These are phyloP conservation scores for Leersia perrieri DNA, from an alignment of 176 grass and related monocot species.

Conservation along the genomic window DNA sequence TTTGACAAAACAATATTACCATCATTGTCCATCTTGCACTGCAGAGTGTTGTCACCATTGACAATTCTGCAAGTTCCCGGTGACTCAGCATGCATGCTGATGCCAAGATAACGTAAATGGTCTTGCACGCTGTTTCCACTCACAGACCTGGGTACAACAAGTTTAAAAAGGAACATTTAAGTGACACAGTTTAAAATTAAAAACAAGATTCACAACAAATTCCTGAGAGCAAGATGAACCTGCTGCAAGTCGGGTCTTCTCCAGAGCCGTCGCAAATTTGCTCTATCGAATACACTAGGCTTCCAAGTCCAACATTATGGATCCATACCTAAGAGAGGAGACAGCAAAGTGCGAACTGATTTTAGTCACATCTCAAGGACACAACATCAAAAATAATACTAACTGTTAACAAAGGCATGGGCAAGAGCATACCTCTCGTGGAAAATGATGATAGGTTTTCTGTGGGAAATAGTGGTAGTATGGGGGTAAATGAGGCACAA, in stretches of 20 bases:
- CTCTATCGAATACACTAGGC: slow-evolving; percentile 47
- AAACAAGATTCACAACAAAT: neutral
- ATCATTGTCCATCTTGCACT: slow-evolving; percentile 32
- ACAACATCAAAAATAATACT: slow-evolving; percentile 1
- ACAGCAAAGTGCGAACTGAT: neutral
- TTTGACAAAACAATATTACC: slow-evolving; percentile 56
- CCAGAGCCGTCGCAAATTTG: slow-evolving; percentile 79
- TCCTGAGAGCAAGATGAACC: slow-evolving; percentile 35
- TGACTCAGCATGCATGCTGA: slow-evolving; percentile 61
- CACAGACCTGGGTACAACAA: slow-evolving; percentile 53
- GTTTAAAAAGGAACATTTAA: neutral
- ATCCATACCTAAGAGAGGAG: slow-evolving; percentile 69
- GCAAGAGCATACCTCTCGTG: slow-evolving; percentile 48
- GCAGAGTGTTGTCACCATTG: slow-evolving; percentile 31
- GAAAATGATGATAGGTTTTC: slow-evolving; percentile 77
- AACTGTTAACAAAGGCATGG: neutral
- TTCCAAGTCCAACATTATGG: slow-evolving; percentile 55
- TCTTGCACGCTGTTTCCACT: slow-evolving; percentile 70
- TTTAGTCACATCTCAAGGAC: neutral
- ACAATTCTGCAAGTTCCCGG: slow-evolving; percentile 64
- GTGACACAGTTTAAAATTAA: neutral
- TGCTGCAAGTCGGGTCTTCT: slow-evolving; percentile 83
- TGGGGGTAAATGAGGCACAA: slow-evolving; percentile 77
- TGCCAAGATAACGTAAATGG: slow-evolving; percentile 60
- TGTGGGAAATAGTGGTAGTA: slow-evolving; percentile 65